These are phyloP conservation scores for Sugiyamaella paludigena DNA, from an alignment of 1,139 yeast species.

Conservation along the genomic window DNA sequence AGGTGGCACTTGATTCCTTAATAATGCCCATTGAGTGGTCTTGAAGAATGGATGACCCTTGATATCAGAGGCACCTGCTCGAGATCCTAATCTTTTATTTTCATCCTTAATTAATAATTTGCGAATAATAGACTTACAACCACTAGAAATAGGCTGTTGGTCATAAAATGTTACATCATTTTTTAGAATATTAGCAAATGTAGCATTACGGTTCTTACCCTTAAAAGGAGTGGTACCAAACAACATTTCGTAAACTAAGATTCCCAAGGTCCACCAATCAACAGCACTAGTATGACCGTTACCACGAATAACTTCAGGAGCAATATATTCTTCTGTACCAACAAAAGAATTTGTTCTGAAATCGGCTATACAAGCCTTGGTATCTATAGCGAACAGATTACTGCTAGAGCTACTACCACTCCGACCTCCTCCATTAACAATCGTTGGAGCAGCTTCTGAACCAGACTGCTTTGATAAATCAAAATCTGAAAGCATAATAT, in stretches of 20 bases:
- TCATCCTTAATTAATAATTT: conserved; percentile 88
- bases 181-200: conserved; percentile 83
- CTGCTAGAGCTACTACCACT: conserved; percentile 30
- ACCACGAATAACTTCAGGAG: conserved; percentile 96
- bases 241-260: conserved; percentile 86
- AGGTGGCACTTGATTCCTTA: conserved; percentile 91
- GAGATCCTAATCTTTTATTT: conserved; percentile 79
- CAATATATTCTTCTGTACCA: conserved; percentile 97
- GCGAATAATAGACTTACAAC: conserved; percentile 74
- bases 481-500: conserved; percentile 95
- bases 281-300: conserved; percentile 97
- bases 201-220: conserved; percentile 81
- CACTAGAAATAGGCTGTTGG: conserved; percentile 58
- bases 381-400: conserved; percentile 57
- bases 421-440: conserved; percentile 37
- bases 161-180: conserved; percentile 75
- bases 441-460: conserved; percentile 50
- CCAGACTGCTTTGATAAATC: conserved; percentile 91
- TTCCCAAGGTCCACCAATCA: conserved; percentile 99
- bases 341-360: conserved; percentile 96
- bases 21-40: conserved; percentile 88
- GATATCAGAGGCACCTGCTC: conserved; percentile 91
- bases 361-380: conserved; percentile 92
- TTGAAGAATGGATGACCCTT: conserved; percentile 89
- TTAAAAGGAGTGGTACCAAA: conserved; percentile 96